A percentile compares a stretch with the other conserved stretches of the same genome.
Evolutionary conservation across 2,329 filamentous ascomycete genomes (phyloP).

Genomic region (Fusarium sp.): DNA sequence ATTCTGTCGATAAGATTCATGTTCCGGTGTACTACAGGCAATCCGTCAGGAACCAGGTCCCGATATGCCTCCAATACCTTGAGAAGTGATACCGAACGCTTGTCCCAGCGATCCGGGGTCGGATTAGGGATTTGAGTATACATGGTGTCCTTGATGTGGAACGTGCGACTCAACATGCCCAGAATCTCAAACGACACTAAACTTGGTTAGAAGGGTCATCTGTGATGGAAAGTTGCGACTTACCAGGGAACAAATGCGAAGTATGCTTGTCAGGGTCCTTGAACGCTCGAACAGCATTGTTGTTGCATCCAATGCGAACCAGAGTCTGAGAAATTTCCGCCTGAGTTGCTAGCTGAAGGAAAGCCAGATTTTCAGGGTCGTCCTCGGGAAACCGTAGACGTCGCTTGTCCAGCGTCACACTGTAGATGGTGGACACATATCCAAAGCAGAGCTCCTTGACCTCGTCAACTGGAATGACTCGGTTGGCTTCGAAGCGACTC

Average conservation of each 20-base stretch:
- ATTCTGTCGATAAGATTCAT: constrained; percentile 41
- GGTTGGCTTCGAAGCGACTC: constrained; percentile 60
- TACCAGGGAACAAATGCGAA: constrained; percentile 64
- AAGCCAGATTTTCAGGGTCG: constrained; percentile 56
- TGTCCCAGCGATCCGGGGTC: constrained; percentile 66
- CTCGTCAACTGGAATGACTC: constrained; percentile 65
- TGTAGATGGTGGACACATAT: constrained; percentile 66
- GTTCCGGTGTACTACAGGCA: constrained; percentile 37
- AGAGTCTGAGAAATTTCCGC: constrained; percentile 65
- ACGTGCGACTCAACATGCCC: constrained; percentile 66
- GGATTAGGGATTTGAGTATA: constrained; percentile 70
- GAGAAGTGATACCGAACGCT: constrained; percentile 58
- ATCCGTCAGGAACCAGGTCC: constrained; percentile 42
- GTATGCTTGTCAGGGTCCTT: constrained; percentile 53
- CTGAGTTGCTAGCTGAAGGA: constrained; percentile 62
- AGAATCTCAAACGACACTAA: constrained; percentile 69
- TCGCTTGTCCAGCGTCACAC: constrained; percentile 53
- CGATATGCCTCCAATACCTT: constrained; percentile 57
- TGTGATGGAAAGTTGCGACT: constrained; percentile 11
- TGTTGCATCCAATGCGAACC: constrained; percentile 65
- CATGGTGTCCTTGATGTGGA: constrained; percentile 62
- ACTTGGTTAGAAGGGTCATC: constrained; percentile 17
- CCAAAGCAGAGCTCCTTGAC: constrained; percentile 69
- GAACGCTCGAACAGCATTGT: constrained; percentile 62
- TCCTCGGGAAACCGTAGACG: constrained; percentile 55